Evolutionary conservation across 352 stramenopile species (phyloP).

Genomic region (Phytopythium sindhum): DNA sequence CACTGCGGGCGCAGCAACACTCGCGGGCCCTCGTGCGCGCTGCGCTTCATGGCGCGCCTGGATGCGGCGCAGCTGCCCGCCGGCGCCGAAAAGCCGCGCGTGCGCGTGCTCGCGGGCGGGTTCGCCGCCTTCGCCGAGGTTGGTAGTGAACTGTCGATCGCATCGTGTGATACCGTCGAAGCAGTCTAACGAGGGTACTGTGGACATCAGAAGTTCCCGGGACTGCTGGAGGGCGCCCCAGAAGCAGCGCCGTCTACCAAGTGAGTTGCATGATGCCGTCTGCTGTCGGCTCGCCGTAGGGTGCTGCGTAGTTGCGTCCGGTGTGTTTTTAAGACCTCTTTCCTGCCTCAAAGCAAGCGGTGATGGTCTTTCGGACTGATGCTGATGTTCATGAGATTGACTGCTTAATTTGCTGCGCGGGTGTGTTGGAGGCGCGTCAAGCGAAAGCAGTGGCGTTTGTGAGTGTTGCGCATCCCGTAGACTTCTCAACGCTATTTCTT

Average conservation of each 20-base stretch:
- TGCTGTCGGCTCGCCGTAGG: too few relatives aligned
- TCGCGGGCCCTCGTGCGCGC: slow-evolving; percentile 28
- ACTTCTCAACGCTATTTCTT: too few relatives aligned
- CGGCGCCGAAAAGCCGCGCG: slow-evolving; percentile 12
- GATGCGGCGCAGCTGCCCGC: slow-evolving; percentile 7
- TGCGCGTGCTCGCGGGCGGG: slow-evolving; percentile 20
- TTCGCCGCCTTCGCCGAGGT: slow-evolving; percentile 24
- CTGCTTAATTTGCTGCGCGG: too few relatives aligned
- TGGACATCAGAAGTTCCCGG: background rate
- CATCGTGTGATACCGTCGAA: background rate
- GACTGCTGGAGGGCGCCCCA: slow-evolving; percentile 3
- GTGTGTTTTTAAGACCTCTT: too few relatives aligned
- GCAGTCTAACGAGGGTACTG: background rate
- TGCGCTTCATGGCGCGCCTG: slow-evolving; percentile 27
- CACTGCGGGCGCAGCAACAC: slow-evolving; percentile 35
- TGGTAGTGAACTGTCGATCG: background rate
- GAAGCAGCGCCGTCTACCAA: background rate
- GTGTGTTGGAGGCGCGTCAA: too few relatives aligned
- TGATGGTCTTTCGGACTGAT: too few relatives aligned
- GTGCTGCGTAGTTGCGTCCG: too few relatives aligned
- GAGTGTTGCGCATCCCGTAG: too few relatives aligned
- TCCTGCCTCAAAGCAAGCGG: too few relatives aligned
- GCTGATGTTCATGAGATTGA: background rate
- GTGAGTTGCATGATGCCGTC: background rate
- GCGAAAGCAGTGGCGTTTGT: too few relatives aligned